These are phyloP conservation scores for Colletotrichum sp. DNA, from an alignment of 2,329 filamentous ascomycete genomes.

Conservation along the genomic window DNA sequence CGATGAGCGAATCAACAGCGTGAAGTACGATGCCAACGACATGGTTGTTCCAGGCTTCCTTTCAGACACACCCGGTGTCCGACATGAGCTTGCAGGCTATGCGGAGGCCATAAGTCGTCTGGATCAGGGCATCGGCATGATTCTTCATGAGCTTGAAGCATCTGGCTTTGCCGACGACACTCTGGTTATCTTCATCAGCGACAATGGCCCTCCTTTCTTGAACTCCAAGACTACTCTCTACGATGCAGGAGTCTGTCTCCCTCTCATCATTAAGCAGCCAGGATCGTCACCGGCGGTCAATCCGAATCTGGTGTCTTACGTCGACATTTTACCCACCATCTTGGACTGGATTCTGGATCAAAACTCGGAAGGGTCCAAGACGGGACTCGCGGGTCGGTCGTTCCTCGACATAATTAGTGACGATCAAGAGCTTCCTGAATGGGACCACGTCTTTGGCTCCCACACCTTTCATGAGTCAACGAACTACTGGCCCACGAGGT, in stretches of 20 bases:
- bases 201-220: constrained; percentile 54
- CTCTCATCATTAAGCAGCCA: not conserved
- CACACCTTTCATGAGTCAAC: constrained; percentile 57
- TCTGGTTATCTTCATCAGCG: constrained; percentile 50
- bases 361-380: accelerated
- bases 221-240: constrained; percentile 58
- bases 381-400: not conserved
- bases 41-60: constrained; percentile 29
- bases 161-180: constrained; percentile 39
- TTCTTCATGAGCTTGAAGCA: not conserved
- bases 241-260: constrained; percentile 30
- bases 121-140: not conserved
- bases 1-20: not conserved
- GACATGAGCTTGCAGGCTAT: constrained; percentile 48
- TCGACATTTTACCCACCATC: not conserved
- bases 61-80: constrained; percentile 40
- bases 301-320: not conserved
- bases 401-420: not conserved
- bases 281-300: not conserved
- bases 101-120: not conserved
- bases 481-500: constrained; percentile 57
- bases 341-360: not conserved
- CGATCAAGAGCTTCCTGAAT: constrained; percentile 22
- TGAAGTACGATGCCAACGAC: not conserved
- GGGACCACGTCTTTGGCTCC: constrained; percentile 50